A percentile compares a stretch with the other conserved stretches of the same genome.
These are phyloP conservation scores for Byssothecium circinans DNA, from an alignment of 2,329 filamentous ascomycete species.

Conservation along the genomic window DNA sequence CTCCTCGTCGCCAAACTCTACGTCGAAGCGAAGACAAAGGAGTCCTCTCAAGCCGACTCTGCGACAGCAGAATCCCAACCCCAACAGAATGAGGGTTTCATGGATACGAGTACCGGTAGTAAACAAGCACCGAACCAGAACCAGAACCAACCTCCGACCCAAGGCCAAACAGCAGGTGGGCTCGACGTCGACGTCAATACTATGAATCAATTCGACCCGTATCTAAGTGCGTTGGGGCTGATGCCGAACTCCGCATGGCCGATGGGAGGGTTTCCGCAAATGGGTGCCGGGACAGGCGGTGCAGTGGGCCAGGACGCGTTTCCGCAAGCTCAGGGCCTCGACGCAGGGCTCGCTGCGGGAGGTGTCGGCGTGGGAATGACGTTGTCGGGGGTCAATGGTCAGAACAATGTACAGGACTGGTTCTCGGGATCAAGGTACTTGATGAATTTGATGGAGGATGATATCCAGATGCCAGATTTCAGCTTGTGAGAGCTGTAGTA, in stretches of 20 bases:
- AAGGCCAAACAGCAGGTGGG: not conserved
- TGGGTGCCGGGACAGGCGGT: conserved; percentile 3
- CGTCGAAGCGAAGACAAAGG: conserved; percentile 59
- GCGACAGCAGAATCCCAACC: not conserved
- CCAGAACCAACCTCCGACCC: too few species aligned
- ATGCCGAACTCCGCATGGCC: conserved; percentile 48
- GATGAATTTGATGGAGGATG: conserved; percentile 66
- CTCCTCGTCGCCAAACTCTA: conserved; percentile 64
- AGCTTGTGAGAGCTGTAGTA: conserved; percentile 4
- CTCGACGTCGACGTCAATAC: conserved; percentile 21
- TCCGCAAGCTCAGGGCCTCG: conserved; percentile 1
- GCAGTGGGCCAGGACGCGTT: conserved; percentile 8
- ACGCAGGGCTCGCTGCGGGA: conserved; percentile 6
- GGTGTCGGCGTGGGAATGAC: conserved; percentile 10
- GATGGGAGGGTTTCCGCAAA: conserved; percentile 15
- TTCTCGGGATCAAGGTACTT: conserved; percentile 67
- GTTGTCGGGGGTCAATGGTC: not conserved
- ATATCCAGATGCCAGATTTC: conserved; percentile 44
- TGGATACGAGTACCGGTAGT: too few species aligned
- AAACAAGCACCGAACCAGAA: too few species aligned
- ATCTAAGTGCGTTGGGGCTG: conserved; percentile 65
- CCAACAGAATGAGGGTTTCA: not conserved
- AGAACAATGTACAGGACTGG: conserved; percentile 63
- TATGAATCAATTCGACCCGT: conserved; percentile 60
- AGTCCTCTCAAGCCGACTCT: conserved; percentile 20